These are phyloP conservation scores for Amanita inopinata DNA, from an alignment of 768 basidiomycete species.

Conservation along the genomic window DNA sequence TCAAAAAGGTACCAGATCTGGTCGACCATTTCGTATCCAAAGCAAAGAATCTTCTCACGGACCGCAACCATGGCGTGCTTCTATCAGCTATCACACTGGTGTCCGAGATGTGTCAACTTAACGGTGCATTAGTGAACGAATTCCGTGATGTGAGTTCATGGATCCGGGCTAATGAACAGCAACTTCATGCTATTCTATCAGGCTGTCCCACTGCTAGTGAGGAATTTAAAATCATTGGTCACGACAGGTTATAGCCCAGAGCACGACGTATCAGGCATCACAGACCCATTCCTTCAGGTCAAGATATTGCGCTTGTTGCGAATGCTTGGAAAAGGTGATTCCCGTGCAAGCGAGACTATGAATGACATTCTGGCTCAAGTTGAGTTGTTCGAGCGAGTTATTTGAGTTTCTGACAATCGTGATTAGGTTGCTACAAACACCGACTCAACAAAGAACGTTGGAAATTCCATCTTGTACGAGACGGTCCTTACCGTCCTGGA, in stretches of 20 bases:
- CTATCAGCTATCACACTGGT: slow-evolving; percentile 91
- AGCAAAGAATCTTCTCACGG: slow-evolving; percentile 84
- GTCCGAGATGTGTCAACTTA: slow-evolving; percentile 86
- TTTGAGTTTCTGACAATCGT: not conserved
- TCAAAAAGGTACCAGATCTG: slow-evolving; percentile 94
- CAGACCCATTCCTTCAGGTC: slow-evolving; percentile 90
- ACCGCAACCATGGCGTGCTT: slow-evolving; percentile 95
- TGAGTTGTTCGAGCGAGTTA: not conserved
- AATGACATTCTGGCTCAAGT: slow-evolving; percentile 88
- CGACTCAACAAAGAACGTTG: slow-evolving; percentile 95
- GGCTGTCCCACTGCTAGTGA: slow-evolving; percentile 90
- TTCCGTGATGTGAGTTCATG: slow-evolving; percentile 70
- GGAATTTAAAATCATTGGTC: slow-evolving; percentile 88
- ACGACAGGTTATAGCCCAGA: slow-evolving; percentile 98
- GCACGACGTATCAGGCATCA: slow-evolving; percentile 99
- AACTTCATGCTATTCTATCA: slow-evolving; percentile 20
- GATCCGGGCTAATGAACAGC: slow-evolving; percentile 2
- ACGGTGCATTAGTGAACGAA: slow-evolving; percentile 63
- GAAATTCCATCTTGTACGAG: slow-evolving; percentile 96
- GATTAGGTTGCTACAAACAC: slow-evolving; percentile 95
- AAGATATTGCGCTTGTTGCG: slow-evolving; percentile 87
- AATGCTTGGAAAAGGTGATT: slow-evolving; percentile 79
- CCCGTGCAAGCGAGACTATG: slow-evolving; percentile 88
- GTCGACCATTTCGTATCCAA: slow-evolving; percentile 85
- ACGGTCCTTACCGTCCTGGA: slow-evolving; percentile 94